These are phyloP conservation scores for Stemphylium beticola DNA, from an alignment of 2,329 filamentous ascomycete genomes.

Conservation along the genomic window DNA sequence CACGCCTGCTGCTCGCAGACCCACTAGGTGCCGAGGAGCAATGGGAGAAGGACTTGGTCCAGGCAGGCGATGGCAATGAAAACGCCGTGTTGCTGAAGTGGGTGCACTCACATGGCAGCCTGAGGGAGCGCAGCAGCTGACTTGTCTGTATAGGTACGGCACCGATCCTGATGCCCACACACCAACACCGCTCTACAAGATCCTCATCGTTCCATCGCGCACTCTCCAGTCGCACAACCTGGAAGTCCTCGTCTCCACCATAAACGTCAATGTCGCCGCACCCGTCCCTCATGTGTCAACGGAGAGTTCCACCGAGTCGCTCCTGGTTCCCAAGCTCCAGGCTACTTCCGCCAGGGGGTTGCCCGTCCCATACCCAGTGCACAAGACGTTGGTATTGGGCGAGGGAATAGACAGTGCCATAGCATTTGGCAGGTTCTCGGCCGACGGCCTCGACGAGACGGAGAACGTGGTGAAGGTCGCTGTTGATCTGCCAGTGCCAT, in stretches of 20 bases:
- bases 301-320: constrained; percentile 63
- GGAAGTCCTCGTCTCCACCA: constrained; percentile 66
- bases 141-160: constrained; percentile 56
- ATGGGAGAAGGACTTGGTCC: constrained; percentile 54
- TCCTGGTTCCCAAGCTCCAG: constrained; percentile 77
- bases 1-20: constrained; percentile 64
- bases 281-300: constrained; percentile 32
- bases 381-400: constrained; percentile 77
- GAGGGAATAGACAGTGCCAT: constrained; percentile 74
- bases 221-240: constrained; percentile 66
- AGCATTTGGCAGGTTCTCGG: constrained; percentile 53
- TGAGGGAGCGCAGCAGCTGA: constrained; percentile 17
- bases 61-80: constrained; percentile 38
- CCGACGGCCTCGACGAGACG: constrained; percentile 46
- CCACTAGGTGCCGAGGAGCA: constrained; percentile 48
- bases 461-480: constrained; percentile 60
- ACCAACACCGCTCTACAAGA: constrained; percentile 61
- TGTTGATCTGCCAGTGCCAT: constrained; percentile 61
- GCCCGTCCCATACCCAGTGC: constrained; percentile 79
- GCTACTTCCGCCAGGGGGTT: constrained; percentile 70
- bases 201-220: constrained; percentile 69
- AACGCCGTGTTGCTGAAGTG: constrained; percentile 52
- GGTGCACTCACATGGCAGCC: constrained; percentile 1
- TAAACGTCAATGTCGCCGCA: constrained; percentile 54
- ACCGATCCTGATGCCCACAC: constrained; percentile 56